phyloP scores from a whole-genome alignment of 768 basidiomycete genomes.

The Russula griseocarnosa region DNA sequence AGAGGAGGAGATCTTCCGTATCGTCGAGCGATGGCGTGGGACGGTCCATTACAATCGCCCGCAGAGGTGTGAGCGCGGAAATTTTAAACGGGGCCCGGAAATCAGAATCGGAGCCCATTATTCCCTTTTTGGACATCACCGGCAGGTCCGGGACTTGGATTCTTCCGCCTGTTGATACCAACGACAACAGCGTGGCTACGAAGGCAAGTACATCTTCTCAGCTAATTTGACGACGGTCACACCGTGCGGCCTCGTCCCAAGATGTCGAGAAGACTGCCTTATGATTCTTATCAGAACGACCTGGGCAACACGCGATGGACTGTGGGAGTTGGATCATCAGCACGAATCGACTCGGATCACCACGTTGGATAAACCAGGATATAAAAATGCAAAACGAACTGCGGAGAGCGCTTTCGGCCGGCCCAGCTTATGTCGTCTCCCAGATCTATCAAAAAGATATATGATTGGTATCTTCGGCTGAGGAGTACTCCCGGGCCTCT shows the following conservation, averaged over 20 bases:
- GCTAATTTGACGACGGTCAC: not conserved
- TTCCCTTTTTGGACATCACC: not conserved
- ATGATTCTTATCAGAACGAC: not conserved
- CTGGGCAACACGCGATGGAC: not conserved
- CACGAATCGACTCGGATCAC: not conserved
- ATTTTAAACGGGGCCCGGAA: not conserved
- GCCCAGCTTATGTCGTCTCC: not conserved
- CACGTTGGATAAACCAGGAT: not conserved
- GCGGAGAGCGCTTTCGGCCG: not conserved
- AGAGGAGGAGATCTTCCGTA: constrained; percentile 69
- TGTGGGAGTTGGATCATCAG: not conserved
- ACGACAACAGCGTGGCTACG: too few species aligned
- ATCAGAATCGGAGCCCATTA: not conserved
- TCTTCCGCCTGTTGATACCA: not conserved
- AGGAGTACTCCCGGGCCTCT: not conserved
- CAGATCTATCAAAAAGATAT: not conserved
- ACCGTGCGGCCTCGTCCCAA: not conserved
- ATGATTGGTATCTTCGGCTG: not conserved
- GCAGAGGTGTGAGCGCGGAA: not conserved
- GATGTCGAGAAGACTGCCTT: not conserved
- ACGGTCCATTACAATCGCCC: constrained; percentile 5
- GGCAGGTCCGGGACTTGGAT: not conserved
- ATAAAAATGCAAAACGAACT: not conserved
- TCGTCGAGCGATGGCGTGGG: constrained; percentile 41
- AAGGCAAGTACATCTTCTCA: not conserved